These are phyloP conservation scores for Ophiostoma sp. DNA, from an alignment of 2,329 filamentous ascomycete genomes.

Conservation along the genomic window DNA sequence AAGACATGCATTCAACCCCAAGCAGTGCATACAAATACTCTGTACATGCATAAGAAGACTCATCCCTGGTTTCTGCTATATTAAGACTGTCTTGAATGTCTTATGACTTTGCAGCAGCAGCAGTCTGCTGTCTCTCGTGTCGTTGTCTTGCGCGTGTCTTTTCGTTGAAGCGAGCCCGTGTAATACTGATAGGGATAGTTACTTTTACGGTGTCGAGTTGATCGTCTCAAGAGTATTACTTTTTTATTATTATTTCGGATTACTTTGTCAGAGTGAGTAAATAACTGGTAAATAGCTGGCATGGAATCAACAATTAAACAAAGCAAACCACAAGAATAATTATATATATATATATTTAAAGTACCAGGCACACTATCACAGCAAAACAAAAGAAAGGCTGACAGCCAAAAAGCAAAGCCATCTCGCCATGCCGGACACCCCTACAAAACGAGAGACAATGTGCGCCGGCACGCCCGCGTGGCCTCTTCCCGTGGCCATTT, in stretches of 20 bases:
- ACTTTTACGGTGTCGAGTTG: too few relatives aligned
- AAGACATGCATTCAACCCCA: background rate
- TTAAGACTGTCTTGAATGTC: background rate
- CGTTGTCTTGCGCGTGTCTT: background rate
- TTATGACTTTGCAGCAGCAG: background rate
- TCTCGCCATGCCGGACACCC: background rate
- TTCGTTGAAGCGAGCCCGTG: background rate
- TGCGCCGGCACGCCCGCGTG: background rate
- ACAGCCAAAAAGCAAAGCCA: background rate
- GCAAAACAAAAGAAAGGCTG: background rate
- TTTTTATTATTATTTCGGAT: background rate
- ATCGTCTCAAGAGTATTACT: too few relatives aligned
- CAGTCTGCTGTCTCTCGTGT: background rate
- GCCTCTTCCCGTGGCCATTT: background rate
- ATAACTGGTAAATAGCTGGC: too few relatives aligned
- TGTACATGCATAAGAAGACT: background rate
- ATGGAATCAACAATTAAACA: too few relatives aligned
- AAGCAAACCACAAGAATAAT: too few relatives aligned
- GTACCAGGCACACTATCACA: background rate
- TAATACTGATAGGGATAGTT: background rate
- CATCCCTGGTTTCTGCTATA: slow-evolving; percentile 8
- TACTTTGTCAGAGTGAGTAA: too few relatives aligned
- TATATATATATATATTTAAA: too few relatives aligned
- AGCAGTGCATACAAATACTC: background rate
- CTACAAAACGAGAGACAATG: background rate